Evolutionary conservation across 2,329 filamentous ascomycete species (phyloP).

Genomic region (Phialophora verrucosa): DNA sequence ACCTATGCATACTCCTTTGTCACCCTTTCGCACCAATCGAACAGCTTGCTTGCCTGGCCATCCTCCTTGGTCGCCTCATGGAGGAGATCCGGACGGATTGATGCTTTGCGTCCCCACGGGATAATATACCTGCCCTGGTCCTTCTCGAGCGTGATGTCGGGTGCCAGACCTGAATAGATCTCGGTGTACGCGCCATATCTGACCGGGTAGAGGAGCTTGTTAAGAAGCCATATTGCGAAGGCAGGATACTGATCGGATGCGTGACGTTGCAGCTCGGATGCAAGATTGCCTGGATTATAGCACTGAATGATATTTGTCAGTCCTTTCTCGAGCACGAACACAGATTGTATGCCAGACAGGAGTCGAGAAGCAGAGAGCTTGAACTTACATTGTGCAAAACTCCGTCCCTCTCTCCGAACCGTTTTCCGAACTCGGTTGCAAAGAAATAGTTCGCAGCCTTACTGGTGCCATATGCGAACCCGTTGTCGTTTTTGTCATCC

Average conservation of each 20-base stretch:
- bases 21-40: conserved; percentile 34
- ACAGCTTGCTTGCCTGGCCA: conserved; percentile 27
- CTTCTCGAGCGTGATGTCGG: conserved; percentile 45
- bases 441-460: conserved; percentile 33
- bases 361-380: too few relatives aligned
- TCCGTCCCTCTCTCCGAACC: conserved; percentile 24
- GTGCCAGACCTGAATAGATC: conserved; percentile 55
- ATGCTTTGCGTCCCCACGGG: conserved; percentile 53
- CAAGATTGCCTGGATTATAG: conserved; percentile 52
- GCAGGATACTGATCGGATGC: conserved; percentile 1
- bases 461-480: conserved; percentile 20
- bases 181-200: conserved; percentile 57
- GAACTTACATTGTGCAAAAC: conserved; percentile 36
- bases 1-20: conserved; percentile 27
- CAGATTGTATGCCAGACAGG: neutral
- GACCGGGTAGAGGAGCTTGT: conserved; percentile 38
- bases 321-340: neutral
- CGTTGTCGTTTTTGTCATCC: conserved; percentile 16
- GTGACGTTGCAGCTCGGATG: conserved; percentile 47
- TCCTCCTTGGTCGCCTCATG: conserved; percentile 23
- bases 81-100: conserved; percentile 18
- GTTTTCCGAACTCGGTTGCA: conserved; percentile 30
- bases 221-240: conserved; percentile 2
- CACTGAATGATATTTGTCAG: conserved; percentile 8
- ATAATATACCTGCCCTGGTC: conserved; percentile 49